Conservation (phyloP, 106 monocot species). For the Phalaenopsis aphrodite region DNA sequence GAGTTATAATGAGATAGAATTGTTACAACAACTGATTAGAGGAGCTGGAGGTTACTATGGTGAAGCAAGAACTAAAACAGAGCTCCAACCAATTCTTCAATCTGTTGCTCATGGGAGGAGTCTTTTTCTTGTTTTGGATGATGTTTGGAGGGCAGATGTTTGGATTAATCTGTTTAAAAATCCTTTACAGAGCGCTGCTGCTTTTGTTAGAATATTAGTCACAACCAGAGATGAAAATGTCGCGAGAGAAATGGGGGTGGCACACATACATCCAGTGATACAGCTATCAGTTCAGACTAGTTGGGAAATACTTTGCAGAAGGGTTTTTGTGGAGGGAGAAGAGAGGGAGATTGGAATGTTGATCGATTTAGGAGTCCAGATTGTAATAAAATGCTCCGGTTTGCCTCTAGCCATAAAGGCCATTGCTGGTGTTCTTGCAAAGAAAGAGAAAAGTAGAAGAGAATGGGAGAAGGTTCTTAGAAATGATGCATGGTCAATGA, state of each 20-base stretch:
- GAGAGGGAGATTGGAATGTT: not conserved
- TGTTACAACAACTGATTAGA: slow-evolving; percentile 24
- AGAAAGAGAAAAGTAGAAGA: slow-evolving; percentile 4
- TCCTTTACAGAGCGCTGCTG: slow-evolving; percentile 13
- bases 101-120: slow-evolving; percentile 5
- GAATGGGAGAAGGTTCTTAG: slow-evolving; percentile 30
- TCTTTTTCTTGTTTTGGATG: slow-evolving; percentile 47
- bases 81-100: slow-evolving; percentile 11
- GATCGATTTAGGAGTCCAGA: slow-evolving; percentile 13
- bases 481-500: slow-evolving; percentile 23
- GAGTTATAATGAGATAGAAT: slow-evolving; percentile 7
- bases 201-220: slow-evolving; percentile 19
- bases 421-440: slow-evolving; percentile 26
- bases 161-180: slow-evolving; percentile 29
- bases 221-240: slow-evolving; percentile 32
- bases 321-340: slow-evolving; percentile 7
- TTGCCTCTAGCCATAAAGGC: slow-evolving; percentile 43
- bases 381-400: slow-evolving; percentile 31
- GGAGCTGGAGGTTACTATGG: not conserved
- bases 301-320: slow-evolving; percentile 23
- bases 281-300: slow-evolving; percentile 11
- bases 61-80: not conserved
- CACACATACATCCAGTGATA: slow-evolving; percentile 18
- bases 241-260: slow-evolving; percentile 18
- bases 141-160: slow-evolving; percentile 22